Percentiles rank a stretch among this genome's conserved stretches.
Conservation (phyloP, 768 basidiomycete genomes). For the Rhodotorula diobovata region DNA sequence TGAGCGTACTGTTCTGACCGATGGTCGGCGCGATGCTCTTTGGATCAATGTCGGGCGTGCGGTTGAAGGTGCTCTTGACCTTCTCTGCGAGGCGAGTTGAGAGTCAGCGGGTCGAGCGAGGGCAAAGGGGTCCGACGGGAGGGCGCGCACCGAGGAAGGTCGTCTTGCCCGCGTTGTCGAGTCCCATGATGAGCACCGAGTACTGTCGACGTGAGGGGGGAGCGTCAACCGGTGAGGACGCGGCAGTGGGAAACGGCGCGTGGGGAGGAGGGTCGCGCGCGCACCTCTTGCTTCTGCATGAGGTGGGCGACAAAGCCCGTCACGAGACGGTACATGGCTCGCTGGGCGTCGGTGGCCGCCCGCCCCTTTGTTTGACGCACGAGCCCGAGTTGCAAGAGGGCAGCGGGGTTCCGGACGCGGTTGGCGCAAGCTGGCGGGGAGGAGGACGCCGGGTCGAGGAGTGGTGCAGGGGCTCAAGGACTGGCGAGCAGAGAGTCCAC, state of each 20-base stretch:
- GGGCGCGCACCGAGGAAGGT: slow-evolving; percentile 2
- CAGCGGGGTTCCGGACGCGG: no score
- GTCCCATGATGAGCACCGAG: slow-evolving; percentile 87
- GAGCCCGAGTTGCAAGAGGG: no score
- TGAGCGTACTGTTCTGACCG: slow-evolving; percentile 84
- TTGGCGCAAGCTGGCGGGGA: no score
- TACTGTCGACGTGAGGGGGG: slow-evolving; percentile 60
- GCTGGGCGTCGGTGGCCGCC: no score
- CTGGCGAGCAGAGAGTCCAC: no score
- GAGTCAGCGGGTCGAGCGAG: not conserved
- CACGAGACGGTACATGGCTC: slow-evolving; percentile 82
- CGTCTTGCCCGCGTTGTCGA: slow-evolving; percentile 89
- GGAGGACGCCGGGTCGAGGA: no score
- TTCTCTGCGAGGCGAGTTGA: slow-evolving; percentile 74
- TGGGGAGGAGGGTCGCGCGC: no score
- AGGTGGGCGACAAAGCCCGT: slow-evolving; percentile 86
- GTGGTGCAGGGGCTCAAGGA: no score
- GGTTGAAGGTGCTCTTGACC: slow-evolving; percentile 87
- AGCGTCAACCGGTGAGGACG: slow-evolving; percentile 8
- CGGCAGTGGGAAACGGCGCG: not conserved
- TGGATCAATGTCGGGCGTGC: slow-evolving; percentile 76
- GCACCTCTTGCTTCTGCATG: slow-evolving; percentile 56
- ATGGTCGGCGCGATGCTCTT: slow-evolving; percentile 95
- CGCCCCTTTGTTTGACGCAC: no score
- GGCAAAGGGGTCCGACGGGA: rapidly evolving